Percentiles rank a stretch among this genome's conserved stretches.
Conservation (phyloP, 2,329 filamentous ascomycete genomes). For the Fusarium palustre region DNA sequence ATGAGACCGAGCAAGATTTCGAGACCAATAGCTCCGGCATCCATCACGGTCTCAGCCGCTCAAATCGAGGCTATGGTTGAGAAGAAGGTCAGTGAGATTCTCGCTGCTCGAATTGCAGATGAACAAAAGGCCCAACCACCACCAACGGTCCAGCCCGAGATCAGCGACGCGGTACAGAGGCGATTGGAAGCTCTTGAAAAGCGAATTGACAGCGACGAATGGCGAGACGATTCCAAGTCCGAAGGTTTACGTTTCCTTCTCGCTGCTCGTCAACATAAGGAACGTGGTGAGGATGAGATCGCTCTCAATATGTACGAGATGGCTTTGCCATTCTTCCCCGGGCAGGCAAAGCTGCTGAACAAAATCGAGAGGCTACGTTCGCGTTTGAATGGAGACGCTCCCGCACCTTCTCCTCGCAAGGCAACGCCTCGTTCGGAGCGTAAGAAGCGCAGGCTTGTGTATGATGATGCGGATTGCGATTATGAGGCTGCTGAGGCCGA, state of each 20-base stretch:
- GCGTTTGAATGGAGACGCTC: constrained; percentile 57
- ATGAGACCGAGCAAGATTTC: constrained; percentile 62
- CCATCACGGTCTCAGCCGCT: constrained; percentile 70
- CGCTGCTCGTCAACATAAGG: constrained; percentile 93
- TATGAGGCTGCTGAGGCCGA: constrained; percentile 58
- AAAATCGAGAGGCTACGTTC: constrained; percentile 74
- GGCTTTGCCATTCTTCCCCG: constrained; percentile 86
- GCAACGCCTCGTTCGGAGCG: constrained; percentile 45
- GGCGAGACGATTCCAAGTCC: constrained; percentile 75
- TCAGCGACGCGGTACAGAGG: constrained; percentile 82
- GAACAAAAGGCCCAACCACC: constrained; percentile 53
- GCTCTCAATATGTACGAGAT: constrained; percentile 88
- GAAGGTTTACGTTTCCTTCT: constrained; percentile 87
- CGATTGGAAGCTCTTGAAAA: constrained; percentile 87
- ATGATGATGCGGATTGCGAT: constrained; percentile 54
- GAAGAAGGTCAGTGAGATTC: constrained; percentile 88
- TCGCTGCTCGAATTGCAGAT: constrained; percentile 76
- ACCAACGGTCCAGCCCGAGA: constrained; percentile 57
- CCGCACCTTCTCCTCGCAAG: constrained; percentile 26
- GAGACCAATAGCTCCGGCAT: constrained; percentile 45
- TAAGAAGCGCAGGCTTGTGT: constrained; percentile 48
- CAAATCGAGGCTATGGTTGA: constrained; percentile 93
- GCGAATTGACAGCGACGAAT: constrained; percentile 76
- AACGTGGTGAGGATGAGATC: constrained; percentile 79
- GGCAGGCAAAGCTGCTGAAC: constrained; percentile 79